phyloP scores from a whole-genome alignment of 2,329 filamentous ascomycete genomes.

The Ceratocystis variospora region DNA sequence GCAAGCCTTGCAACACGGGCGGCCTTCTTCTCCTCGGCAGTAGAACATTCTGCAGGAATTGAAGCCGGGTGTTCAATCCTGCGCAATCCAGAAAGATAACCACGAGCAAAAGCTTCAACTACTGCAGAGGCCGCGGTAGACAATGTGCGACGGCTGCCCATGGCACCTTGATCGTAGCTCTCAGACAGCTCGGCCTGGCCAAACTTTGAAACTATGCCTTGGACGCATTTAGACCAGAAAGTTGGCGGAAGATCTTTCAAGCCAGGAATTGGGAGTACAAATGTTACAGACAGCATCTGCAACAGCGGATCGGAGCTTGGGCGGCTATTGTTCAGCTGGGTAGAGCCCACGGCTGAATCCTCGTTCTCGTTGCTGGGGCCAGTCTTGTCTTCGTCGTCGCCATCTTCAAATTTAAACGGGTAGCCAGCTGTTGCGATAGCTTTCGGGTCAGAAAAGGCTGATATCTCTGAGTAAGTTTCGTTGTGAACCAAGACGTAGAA shows the following conservation, averaged over 20 bases:
- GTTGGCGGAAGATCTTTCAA: conserved; percentile 46
- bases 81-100: conserved; percentile 47
- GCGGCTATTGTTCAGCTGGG: conserved; percentile 4
- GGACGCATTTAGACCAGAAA: conserved; percentile 52
- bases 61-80: conserved; percentile 17
- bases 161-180: conserved; percentile 64
- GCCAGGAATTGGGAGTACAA: conserved; percentile 53
- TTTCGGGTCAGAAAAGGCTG: conserved; percentile 52
- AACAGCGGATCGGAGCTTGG: conserved; percentile 39
- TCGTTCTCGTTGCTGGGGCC: background rate
- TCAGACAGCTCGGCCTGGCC: conserved; percentile 59
- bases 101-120: conserved; percentile 55
- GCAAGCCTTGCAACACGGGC: conserved; percentile 28
- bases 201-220: conserved; percentile 46
- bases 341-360: conserved; percentile 21
- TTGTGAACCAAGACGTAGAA: conserved; percentile 47
- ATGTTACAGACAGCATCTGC: conserved; percentile 44
- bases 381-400: conserved; percentile 20
- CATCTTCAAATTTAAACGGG: conserved; percentile 39
- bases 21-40: conserved; percentile 36
- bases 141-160: conserved; percentile 62
- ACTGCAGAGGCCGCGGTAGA: conserved; percentile 57
- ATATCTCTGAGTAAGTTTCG: conserved; percentile 53
- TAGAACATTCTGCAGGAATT: conserved; percentile 40
- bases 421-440: conserved; percentile 55